Evolutionary conservation across 495 filamentous ascomycete species (phyloP).

Genomic region (Aspergillus sparsus): DNA sequence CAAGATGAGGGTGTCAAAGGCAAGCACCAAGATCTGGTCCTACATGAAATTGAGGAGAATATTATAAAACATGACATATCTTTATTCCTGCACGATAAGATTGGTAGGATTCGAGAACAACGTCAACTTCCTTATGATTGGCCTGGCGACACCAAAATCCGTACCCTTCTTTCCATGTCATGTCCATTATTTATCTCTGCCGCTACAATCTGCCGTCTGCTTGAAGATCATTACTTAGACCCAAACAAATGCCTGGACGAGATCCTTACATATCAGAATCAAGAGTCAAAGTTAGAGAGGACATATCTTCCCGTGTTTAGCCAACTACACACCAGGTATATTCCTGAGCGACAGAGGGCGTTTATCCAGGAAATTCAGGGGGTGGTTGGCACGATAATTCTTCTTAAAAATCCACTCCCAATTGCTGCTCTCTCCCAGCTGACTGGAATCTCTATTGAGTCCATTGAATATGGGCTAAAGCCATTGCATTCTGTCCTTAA

Average conservation of each 20-base stretch:
- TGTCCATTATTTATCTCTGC: constrained; percentile 37
- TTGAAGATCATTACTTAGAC: constrained; percentile 17
- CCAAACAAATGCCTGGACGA: constrained; percentile 16
- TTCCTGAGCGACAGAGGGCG: constrained; percentile 16
- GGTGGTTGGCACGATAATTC: neutral
- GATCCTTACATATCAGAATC: constrained; percentile 23
- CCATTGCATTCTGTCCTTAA: neutral
- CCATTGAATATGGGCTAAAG: neutral
- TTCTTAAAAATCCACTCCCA: neutral
- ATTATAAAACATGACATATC: constrained; percentile 33
- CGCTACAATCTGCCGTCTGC: constrained; percentile 30
- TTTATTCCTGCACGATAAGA: constrained; percentile 23
- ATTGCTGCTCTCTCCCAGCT: neutral
- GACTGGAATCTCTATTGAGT: no score
- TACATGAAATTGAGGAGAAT: constrained; percentile 30
- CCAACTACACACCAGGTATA: constrained; percentile 27
- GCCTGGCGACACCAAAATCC: constrained; percentile 32
- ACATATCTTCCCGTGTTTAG: neutral
- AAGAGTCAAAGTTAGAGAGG: no score
- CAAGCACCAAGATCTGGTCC: constrained; percentile 22
- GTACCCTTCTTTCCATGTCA: constrained; percentile 17
- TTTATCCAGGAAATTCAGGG: constrained; percentile 9
- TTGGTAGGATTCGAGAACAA: constrained; percentile 22
- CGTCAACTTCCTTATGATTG: constrained; percentile 29
- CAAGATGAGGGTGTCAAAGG: neutral